Percentiles rank a stretch among this genome's conserved stretches.
phyloP scores from a whole-genome alignment of 345 rosid genomes.

The Eutrema yunnanense region DNA sequence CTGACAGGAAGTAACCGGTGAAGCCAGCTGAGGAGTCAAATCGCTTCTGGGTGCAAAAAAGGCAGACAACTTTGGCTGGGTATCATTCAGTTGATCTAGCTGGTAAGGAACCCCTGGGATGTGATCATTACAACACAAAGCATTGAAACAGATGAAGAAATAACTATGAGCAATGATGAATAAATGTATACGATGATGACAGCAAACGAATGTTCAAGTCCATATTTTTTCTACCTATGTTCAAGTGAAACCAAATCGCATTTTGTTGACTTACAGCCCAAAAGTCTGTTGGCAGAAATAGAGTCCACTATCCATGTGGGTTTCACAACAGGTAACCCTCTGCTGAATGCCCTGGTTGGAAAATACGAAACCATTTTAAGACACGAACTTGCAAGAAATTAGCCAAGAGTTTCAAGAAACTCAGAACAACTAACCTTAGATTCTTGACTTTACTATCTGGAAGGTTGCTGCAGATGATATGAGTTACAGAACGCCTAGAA shows the following conservation, averaged over 20 bases:
- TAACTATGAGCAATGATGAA: background rate
- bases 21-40: conserved; percentile 26
- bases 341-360: conserved; percentile 69
- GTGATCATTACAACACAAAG: background rate
- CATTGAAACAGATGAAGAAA: background rate
- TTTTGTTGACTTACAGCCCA: conserved; percentile 61
- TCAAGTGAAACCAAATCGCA: background rate
- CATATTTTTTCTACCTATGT: background rate
- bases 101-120: conserved; percentile 83
- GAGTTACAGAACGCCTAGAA: conserved; percentile 73
- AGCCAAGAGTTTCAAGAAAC: background rate
- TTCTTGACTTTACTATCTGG: conserved; percentile 83
- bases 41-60: conserved; percentile 53
- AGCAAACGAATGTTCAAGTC: background rate
- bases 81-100: conserved; percentile 73
- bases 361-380: conserved; percentile 1
- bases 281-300: conserved; percentile 61
- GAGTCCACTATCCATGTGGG: conserved; percentile 86
- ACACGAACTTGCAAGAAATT: background rate
- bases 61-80: conserved; percentile 77
- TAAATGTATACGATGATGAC: background rate
- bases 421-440: conserved; percentile 45
- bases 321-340: conserved; percentile 92
- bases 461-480: conserved; percentile 90
- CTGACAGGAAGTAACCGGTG: conserved; percentile 19